Evolutionary conservation across 441 rosid species (phyloP).

Genomic region (Populus hybrid): DNA sequence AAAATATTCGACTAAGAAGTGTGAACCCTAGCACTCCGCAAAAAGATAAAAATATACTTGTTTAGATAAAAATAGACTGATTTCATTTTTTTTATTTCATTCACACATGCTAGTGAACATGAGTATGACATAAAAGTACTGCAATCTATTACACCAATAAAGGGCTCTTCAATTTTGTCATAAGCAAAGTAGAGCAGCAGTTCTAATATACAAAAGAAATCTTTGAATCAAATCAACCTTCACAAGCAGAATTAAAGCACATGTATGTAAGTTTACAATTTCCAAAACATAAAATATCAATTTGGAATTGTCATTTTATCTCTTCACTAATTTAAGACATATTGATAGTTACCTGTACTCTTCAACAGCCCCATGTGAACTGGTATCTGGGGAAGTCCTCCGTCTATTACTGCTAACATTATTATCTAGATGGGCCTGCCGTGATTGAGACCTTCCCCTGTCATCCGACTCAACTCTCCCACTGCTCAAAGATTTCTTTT

Average conservation of each 20-base stretch:
- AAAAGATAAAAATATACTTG: not conserved
- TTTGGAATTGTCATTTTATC: not conserved
- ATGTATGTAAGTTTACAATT: not conserved
- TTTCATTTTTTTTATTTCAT: not conserved
- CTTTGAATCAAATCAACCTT: not conserved
- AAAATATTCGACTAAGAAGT: not conserved
- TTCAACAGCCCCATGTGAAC: constrained; percentile 58
- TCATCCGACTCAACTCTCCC: constrained; percentile 64
- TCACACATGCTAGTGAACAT: not conserved
- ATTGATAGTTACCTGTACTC: constrained; percentile 57
- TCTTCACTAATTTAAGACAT: not conserved
- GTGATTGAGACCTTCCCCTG: constrained; percentile 61
- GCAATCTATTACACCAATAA: not conserved
- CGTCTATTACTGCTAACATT: constrained; percentile 33
- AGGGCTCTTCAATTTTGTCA: not conserved
- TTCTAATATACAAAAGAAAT: not conserved
- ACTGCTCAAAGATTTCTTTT: constrained; percentile 42
- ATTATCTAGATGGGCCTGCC: constrained; percentile 45
- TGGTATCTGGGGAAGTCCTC: constrained; percentile 56
- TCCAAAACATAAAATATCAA: not conserved
- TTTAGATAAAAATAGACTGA: not conserved
- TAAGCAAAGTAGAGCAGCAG: not conserved
- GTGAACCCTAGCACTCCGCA: not conserved
- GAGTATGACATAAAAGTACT: not conserved
- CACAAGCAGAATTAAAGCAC: not conserved